Evolutionary conservation across 257 asterid genomes (phyloP).

Genomic region (Jacaranda copaia): DNA sequence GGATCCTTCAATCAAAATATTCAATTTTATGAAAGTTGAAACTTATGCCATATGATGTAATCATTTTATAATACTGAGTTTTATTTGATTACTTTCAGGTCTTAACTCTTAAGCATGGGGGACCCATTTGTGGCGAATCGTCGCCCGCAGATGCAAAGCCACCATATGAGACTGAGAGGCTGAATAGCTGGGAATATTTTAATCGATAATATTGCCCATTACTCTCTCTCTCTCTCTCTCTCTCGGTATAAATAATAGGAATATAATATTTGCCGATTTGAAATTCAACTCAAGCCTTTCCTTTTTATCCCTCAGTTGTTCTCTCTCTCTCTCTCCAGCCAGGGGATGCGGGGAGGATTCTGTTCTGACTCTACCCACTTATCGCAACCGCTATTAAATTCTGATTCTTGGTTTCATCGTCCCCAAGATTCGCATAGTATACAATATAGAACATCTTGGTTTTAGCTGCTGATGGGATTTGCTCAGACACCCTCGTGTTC

Average conservation of each 20-base stretch:
- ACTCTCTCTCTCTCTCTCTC: background rate
- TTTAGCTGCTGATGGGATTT: conserved; percentile 14
- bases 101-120: conserved; percentile 12
- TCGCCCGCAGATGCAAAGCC: conserved; percentile 25
- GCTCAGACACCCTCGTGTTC: conserved; percentile 2
- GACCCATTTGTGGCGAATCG: conserved; percentile 60
- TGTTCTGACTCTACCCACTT: conserved; percentile 24
- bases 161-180: conserved; percentile 27
- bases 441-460: conserved; percentile 24
- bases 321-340: conserved; percentile 6
- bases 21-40: background rate
- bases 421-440: conserved; percentile 1
- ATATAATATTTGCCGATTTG: background rate
- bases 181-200: conserved; percentile 8
- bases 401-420: conserved; percentile 52
- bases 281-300: background rate
- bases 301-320: background rate
- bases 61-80: background rate
- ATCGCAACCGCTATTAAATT: conserved; percentile 40
- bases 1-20: background rate
- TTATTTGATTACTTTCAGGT: background rate
- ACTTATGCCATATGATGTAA: conserved; percentile 3
- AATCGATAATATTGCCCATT: background rate
- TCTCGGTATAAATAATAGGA: background rate
- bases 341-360: conserved; percentile 28